phyloP scores from a whole-genome alignment of 129 eudicot species.

The Flaveria trinervia region DNA sequence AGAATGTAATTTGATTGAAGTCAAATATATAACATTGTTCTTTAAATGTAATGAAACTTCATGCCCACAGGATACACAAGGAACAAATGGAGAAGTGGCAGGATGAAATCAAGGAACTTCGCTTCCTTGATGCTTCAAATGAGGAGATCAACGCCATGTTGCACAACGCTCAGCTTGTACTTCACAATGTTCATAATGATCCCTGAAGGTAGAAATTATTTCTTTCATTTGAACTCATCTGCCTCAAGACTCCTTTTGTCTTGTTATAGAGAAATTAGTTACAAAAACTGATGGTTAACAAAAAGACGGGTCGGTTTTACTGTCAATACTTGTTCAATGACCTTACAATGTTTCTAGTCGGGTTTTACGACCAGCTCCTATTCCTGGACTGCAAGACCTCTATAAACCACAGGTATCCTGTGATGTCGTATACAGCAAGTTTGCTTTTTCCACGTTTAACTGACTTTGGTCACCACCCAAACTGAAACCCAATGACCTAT shows the following conservation, averaged over 20 bases:
- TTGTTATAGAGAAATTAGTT: not conserved
- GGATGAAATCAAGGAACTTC: slow-evolving; percentile 83
- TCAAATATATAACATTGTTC: not conserved
- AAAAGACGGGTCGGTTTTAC: slow-evolving; percentile 17
- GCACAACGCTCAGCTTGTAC: slow-evolving; percentile 65
- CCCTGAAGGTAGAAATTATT: slow-evolving; percentile 44
- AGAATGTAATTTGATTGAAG: slow-evolving; percentile 12
- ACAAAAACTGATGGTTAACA: not conserved
- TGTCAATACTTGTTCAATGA: slow-evolving; percentile 14
- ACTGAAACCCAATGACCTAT: slow-evolving; percentile 7
- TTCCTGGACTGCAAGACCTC: not conserved
- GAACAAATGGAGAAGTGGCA: slow-evolving; percentile 93
- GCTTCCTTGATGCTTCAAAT: slow-evolving; percentile 72
- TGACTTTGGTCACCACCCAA: slow-evolving; percentile 18
- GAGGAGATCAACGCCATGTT: slow-evolving; percentile 65
- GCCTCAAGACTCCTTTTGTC: slow-evolving; percentile 10
- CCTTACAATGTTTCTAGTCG: slow-evolving; percentile 14
- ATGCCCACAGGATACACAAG: slow-evolving; percentile 72
- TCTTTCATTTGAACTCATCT: not conserved
- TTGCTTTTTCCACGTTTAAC: not conserved
- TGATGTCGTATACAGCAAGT: slow-evolving; percentile 12
- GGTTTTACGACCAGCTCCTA: slow-evolving; percentile 13
- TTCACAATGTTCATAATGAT: slow-evolving; percentile 57
- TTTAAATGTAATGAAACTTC: slow-evolving; percentile 20
- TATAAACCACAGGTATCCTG: slow-evolving; percentile 8